Base-by-base conservation (phyloP, 108 stramenopile genomes). In the Epithemia pelagica region DNA sequence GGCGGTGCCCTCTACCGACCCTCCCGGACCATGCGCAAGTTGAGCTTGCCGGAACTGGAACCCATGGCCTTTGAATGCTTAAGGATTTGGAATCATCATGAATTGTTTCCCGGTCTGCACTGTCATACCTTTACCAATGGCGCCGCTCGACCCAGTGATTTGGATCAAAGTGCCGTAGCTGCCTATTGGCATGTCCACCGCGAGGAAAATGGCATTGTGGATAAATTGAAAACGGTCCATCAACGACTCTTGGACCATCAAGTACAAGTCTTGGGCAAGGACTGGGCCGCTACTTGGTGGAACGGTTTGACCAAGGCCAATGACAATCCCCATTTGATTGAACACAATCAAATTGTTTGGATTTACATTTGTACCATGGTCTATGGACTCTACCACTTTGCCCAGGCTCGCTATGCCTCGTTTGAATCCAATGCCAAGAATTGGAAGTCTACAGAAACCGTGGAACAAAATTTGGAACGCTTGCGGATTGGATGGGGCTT, bases 301-400 rank as follows among this genome's bases (percentile, higher is more conserved):
- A 51, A 80, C n/a, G 92, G 92, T n/a, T 58, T 89, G 19, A 86
- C 82, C n/a, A 85, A 92, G 54, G 76, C 72, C 52, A 52, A 72
- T 22, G 70, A 79, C 10, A 78, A 75, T 21, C 68, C 79, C 5
- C 68, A 71, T 59, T 72, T 72, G 5, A 79, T 75, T 30, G 82
- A 92, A 58, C 80, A 84, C 69, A 82, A 81, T 20, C 82, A 86
- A 64, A 78, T 86, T 56, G 78, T 94, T 18, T 91, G 89, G 88
- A 54, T 77, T 8, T 88, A 91, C 82, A 94, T 89, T 57, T 57
- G 73, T 0, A 82, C 91, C 33, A 74, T 83, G 54, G 74, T 82
- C 53, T 91, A 61, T 67, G 93, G 93, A 0, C 77, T 94, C 74
- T 52, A 80, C 22, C 82, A 84, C n/a, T 94, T 81, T 79, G 85